phyloP scores from a whole-genome alignment of 2,329 filamentous ascomycete genomes.

The Clathrospora elynae region DNA sequence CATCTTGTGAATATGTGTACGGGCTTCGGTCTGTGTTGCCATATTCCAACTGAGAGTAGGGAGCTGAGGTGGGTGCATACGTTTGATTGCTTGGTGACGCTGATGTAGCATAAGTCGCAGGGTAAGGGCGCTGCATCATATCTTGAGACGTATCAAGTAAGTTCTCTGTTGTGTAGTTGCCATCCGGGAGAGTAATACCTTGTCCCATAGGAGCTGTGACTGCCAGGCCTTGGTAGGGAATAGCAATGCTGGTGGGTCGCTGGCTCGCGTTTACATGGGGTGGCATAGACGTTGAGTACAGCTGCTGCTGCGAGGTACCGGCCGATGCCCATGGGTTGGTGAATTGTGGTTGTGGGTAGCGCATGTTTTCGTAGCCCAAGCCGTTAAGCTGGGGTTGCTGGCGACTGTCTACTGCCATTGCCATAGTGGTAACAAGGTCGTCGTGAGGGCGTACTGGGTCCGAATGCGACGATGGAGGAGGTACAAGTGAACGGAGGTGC shows the following conservation, averaged over 20 bases:
- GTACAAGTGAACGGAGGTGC: constrained; percentile 33
- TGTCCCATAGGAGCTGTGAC: constrained; percentile 73
- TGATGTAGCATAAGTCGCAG: constrained; percentile 69
- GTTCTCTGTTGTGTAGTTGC: constrained; percentile 66
- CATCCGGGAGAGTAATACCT: constrained; percentile 68
- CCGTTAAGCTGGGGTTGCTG: constrained; percentile 70
- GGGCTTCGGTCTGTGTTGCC: constrained; percentile 59
- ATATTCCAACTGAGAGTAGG: constrained; percentile 80
- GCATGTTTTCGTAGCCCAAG: constrained; percentile 80
- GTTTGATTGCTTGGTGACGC: constrained; percentile 69
- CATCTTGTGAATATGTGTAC: constrained; percentile 62
- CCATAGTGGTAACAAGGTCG: constrained; percentile 62
- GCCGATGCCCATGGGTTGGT: constrained; percentile 84
- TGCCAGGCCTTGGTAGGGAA: constrained; percentile 76
- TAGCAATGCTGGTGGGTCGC: constrained; percentile 66
- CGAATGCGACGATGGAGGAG: constrained; percentile 18
- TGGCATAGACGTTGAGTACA: constrained; percentile 69
- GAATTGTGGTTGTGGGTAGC: constrained; percentile 76
- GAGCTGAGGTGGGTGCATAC: constrained; percentile 69
- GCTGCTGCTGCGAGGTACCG: constrained; percentile 61
- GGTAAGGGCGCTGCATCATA: constrained; percentile 74
- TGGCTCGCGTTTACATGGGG: constrained; percentile 58
- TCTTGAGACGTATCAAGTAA: constrained; percentile 77
- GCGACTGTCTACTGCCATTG: constrained; percentile 91
- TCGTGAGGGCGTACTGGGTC: constrained; percentile 12